Percentiles rank a stretch among this genome's conserved stretches.
phyloP scores from a whole-genome alignment of 345 rosid species.

The Triadica sebifera region DNA sequence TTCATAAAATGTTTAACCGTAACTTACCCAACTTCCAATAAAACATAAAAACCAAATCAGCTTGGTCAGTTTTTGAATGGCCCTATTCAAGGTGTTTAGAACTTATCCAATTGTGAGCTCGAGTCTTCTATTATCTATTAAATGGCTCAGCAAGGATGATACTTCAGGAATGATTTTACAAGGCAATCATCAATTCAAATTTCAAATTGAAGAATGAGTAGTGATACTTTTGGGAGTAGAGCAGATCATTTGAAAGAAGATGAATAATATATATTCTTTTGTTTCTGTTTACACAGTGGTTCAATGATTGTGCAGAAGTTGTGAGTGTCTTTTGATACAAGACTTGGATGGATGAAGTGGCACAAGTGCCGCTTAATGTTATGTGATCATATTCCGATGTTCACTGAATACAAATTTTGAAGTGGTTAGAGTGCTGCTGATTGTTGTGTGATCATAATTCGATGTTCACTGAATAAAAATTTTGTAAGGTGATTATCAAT shows the following conservation, averaged over 20 bases:
- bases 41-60: background rate
- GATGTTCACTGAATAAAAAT: background rate
- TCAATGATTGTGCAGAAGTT: too few species aligned
- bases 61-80: background rate
- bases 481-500: background rate
- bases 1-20: too few species aligned
- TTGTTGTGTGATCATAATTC: background rate
- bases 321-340: too few species aligned
- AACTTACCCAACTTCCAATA: background rate
- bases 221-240: too few species aligned
- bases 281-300: too few species aligned
- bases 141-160: too few species aligned
- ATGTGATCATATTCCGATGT: background rate
- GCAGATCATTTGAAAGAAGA: too few species aligned
- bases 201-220: too few species aligned
- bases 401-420: background rate
- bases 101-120: background rate
- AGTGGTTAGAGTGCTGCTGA: background rate
- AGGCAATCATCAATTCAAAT: too few species aligned
- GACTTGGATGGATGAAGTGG: too few species aligned
- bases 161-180: too few species aligned
- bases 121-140: background rate
- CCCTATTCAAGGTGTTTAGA: background rate
- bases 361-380: background rate
- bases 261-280: too few species aligned